Conservation (phyloP, 345 rosid genomes). For the Pugionium cornutum region DNA sequence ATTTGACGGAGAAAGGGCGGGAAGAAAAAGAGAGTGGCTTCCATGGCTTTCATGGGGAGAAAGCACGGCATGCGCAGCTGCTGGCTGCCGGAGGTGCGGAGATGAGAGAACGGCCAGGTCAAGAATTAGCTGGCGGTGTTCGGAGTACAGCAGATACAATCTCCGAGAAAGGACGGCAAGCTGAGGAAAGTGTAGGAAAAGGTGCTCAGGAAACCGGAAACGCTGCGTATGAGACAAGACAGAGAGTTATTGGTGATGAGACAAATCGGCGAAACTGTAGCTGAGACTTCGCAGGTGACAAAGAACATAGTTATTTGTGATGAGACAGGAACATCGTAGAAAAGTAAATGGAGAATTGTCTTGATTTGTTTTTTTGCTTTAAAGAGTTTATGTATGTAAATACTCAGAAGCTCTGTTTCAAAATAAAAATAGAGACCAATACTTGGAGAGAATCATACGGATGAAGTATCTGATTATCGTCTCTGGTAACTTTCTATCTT, state of each 20-base stretch:
- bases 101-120: too few species aligned
- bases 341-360: not conserved
- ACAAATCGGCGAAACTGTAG: constrained; percentile 78
- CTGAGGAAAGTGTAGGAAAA: constrained; percentile 30
- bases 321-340: constrained; percentile 30
- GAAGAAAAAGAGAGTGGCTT: constrained; percentile 11
- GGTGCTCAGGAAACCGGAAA: not conserved
- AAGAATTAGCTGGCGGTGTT: not conserved
- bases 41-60: constrained; percentile 20
- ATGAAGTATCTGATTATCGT: too few species aligned
- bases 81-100: too few species aligned
- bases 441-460: too few species aligned
- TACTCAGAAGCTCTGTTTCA: constrained; percentile 28
- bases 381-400: constrained; percentile 9
- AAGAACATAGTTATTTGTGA: constrained; percentile 53
- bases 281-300: constrained; percentile 63
- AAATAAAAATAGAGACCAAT: too few species aligned
- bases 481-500: too few species aligned
- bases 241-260: constrained; percentile 36
- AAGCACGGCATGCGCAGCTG: too few species aligned
- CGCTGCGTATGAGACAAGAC: constrained; percentile 36
- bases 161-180: constrained; percentile 29
- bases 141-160: constrained; percentile 41
- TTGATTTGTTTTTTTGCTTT: not conserved
- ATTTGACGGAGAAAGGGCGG: not conserved